phyloP scores from a whole-genome alignment of 176 grass and related monocot species.

The Cenchrus americanus region DNA sequence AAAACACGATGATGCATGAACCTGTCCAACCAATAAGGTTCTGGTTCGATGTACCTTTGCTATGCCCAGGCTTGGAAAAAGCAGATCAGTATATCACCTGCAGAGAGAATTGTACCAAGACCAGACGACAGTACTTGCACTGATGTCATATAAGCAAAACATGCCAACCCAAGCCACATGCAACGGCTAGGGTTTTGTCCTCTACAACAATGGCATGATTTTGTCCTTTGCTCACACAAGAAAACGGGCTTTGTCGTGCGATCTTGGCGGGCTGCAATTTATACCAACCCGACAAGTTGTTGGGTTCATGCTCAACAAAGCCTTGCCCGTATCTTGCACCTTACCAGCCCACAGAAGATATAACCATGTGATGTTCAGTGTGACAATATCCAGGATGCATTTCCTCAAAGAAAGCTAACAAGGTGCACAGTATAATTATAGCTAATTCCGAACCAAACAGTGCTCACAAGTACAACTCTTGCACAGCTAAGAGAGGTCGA shows the following conservation, averaged over 20 bases:
- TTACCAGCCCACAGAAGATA: not conserved
- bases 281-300: not conserved
- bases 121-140: not conserved
- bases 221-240: not conserved
- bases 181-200: not conserved
- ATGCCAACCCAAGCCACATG: not conserved
- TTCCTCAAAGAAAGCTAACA: conserved; percentile 11
- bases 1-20: not conserved
- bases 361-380: not conserved
- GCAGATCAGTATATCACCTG: not conserved
- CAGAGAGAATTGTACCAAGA: not conserved
- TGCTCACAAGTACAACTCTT: conserved; percentile 39
- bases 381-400: not conserved
- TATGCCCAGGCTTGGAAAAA: not conserved
- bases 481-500: conserved; percentile 16
- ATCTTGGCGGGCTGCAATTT: not conserved
- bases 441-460: conserved; percentile 17
- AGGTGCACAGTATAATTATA: not conserved
- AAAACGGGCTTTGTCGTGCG: not conserved
- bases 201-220: not conserved
- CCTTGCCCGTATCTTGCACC: too few relatives aligned
- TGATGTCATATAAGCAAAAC: not conserved
- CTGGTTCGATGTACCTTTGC: not conserved
- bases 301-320: not conserved
- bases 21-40: not conserved